Conservation (phyloP, 2,329 filamentous ascomycete genomes). For the Lithohypha guttulata region DNA sequence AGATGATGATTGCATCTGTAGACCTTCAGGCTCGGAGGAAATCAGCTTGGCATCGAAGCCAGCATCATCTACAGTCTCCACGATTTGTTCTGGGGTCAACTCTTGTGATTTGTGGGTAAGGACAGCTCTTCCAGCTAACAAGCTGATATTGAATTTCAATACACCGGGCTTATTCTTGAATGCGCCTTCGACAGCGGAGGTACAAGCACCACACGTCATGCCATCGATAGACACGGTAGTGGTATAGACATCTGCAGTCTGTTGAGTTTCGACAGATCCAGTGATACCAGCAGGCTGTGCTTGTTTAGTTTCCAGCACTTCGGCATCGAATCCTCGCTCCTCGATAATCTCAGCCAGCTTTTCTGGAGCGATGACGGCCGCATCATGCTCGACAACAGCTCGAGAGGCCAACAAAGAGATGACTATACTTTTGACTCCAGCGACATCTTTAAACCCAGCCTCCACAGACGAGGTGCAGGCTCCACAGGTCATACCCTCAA, state of each 20-base stretch:
- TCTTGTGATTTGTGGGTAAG: slow-evolving; percentile 68
- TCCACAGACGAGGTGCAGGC: slow-evolving; percentile 82
- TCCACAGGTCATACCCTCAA: slow-evolving; percentile 85
- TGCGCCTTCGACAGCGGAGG: slow-evolving; percentile 75
- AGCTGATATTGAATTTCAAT: slow-evolving; percentile 83
- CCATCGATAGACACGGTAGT: slow-evolving; percentile 86
- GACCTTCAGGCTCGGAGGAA: slow-evolving; percentile 56
- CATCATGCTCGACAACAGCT: slow-evolving; percentile 74
- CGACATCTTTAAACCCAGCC: slow-evolving; percentile 62
- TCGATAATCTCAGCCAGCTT: slow-evolving; percentile 50
- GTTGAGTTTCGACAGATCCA: slow-evolving; percentile 24
- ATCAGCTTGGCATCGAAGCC: slow-evolving; percentile 81
- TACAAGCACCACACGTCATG: slow-evolving; percentile 97
- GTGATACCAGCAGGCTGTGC: slow-evolving; percentile 23
- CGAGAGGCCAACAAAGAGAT: slow-evolving; percentile 77
- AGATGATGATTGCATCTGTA: slow-evolving; percentile 44
- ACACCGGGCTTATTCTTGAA: slow-evolving; percentile 70
- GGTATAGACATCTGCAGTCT: slow-evolving; percentile 42
- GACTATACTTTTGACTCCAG: slow-evolving; percentile 64
- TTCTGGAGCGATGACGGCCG: slow-evolving; percentile 40
- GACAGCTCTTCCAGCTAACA: slow-evolving; percentile 84
- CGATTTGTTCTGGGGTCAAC: slow-evolving; percentile 62
- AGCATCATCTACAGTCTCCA: slow-evolving; percentile 73
- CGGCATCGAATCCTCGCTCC: slow-evolving; percentile 67
- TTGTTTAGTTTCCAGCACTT: slow-evolving; percentile 58